Evolutionary conservation across 2,329 filamentous ascomycete species (phyloP).

Genomic region (Biscogniauxia mediterranea): DNA sequence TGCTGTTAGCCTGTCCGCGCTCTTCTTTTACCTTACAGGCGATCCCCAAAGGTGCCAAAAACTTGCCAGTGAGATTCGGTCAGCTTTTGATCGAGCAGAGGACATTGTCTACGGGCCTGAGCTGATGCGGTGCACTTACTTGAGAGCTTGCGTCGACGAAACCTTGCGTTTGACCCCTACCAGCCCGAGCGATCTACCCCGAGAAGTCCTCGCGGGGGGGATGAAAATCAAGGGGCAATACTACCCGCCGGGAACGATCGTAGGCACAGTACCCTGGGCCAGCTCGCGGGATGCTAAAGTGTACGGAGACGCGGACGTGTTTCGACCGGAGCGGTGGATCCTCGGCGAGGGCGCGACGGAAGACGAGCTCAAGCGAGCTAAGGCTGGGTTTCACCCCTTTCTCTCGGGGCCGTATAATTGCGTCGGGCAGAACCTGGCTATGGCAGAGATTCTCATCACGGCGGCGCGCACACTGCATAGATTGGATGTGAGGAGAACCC

Average conservation of each 20-base stretch:
- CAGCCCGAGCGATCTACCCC: constrained; percentile 15
- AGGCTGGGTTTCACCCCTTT: constrained; percentile 21
- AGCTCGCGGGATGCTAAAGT: constrained; percentile 10
- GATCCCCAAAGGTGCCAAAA: constrained; percentile 9
- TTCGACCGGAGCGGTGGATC: constrained; percentile 29
- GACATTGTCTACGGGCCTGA: constrained; percentile 21
- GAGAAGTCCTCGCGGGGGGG: constrained; percentile 23
- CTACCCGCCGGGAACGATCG: constrained; percentile 23
- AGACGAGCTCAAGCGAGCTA: constrained; percentile 8
- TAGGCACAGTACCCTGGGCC: constrained; percentile 18
- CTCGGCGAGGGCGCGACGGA: constrained; percentile 12
- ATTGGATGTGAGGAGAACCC: constrained; percentile 21
- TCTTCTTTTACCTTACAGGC: constrained; percentile 23
- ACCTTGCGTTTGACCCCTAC: constrained; percentile 23
- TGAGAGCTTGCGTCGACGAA: constrained; percentile 27
- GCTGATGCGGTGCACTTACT: constrained; percentile 20
- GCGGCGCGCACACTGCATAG: constrained; percentile 22
- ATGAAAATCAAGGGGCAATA: constrained; percentile 16
- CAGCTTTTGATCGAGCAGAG: constrained; percentile 12
- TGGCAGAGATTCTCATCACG: constrained; percentile 24
- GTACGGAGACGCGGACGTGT: constrained; percentile 16
- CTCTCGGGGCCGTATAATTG: constrained; percentile 16
- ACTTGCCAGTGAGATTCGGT: constrained; percentile 15
- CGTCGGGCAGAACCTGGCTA: constrained; percentile 22
- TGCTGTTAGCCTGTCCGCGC: constrained; percentile 11